Percentiles rank a stretch among this genome's conserved stretches.
These are phyloP conservation scores for Candida insectalens DNA, from an alignment of 805 yeast species.

Conservation along the genomic window DNA sequence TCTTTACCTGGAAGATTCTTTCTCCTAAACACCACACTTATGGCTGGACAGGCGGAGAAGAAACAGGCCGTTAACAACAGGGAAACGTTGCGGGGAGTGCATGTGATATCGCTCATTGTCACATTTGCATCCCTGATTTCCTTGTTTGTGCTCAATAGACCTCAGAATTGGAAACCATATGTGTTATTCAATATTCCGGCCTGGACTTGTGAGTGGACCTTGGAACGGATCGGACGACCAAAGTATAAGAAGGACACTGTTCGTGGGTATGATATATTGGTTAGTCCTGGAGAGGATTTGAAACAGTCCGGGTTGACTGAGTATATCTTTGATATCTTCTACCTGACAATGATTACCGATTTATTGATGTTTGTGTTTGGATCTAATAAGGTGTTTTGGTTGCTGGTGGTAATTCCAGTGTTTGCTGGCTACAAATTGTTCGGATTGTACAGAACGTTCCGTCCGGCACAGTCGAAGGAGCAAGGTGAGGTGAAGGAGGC, in stretches of 20 bases:
- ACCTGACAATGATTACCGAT: constrained; percentile 52
- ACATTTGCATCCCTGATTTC: constrained; percentile 30
- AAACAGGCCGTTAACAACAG: constrained; percentile 24
- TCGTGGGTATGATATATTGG: constrained; percentile 32
- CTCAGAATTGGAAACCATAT: constrained; percentile 32
- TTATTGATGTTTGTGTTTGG: constrained; percentile 46
- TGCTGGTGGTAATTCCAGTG: constrained; percentile 41
- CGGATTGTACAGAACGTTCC: background rate
- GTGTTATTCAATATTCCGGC: constrained; percentile 34
- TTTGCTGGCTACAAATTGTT: constrained; percentile 40
- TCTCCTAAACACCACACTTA: constrained; percentile 4
- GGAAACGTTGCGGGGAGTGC: constrained; percentile 23
- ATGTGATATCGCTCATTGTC: constrained; percentile 26
- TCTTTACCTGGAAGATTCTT: too few species aligned
- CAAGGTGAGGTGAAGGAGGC: too few species aligned
- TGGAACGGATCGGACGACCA: constrained; percentile 60
- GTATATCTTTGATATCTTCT: constrained; percentile 61
- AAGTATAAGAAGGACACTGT: constrained; percentile 23
- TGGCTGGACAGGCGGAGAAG: constrained; percentile 32
- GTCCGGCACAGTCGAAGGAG: constrained; percentile 2
- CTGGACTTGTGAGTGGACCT: constrained; percentile 33
- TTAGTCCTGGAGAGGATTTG: constrained; percentile 52
- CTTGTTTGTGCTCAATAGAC: constrained; percentile 30
- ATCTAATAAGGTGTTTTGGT: constrained; percentile 48
- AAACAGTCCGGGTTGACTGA: constrained; percentile 57